Conservation (phyloP, 2,329 filamentous ascomycete genomes). For the Fusarium succisae region DNA sequence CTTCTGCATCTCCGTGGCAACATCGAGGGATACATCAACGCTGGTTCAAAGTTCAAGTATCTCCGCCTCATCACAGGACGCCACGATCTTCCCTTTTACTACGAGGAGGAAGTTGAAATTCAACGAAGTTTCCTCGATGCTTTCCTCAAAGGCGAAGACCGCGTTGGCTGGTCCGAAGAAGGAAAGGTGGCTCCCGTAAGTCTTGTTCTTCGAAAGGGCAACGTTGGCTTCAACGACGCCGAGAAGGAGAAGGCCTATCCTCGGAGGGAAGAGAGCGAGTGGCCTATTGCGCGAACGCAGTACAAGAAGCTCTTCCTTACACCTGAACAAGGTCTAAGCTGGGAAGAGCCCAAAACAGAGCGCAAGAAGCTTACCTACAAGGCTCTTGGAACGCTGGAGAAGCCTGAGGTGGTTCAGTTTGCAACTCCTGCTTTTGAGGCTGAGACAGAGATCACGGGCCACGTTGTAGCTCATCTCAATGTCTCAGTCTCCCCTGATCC, state of each 20-base stretch:
- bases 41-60: constrained; percentile 74
- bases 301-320: constrained; percentile 71
- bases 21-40: constrained; percentile 70
- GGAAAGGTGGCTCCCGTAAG: constrained; percentile 69
- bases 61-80: constrained; percentile 75
- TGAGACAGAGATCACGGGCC: constrained; percentile 76
- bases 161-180: constrained; percentile 64
- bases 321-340: constrained; percentile 52
- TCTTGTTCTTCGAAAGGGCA: constrained; percentile 70
- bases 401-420: constrained; percentile 66
- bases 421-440: constrained; percentile 64
- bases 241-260: constrained; percentile 65
- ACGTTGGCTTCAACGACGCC: constrained; percentile 73
- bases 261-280: constrained; percentile 67
- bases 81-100: constrained; percentile 79
- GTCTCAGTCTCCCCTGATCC: constrained; percentile 69
- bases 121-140: constrained; percentile 75
- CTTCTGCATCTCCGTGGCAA: constrained; percentile 75
- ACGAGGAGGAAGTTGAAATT: constrained; percentile 72
- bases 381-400: constrained; percentile 66
- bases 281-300: constrained; percentile 72
- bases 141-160: constrained; percentile 74
- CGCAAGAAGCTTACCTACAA: constrained; percentile 62
- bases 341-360: constrained; percentile 13
- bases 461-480: constrained; percentile 71